A percentile compares a stretch with the other conserved stretches of the same genome.
Conservation (phyloP, 495 filamentous ascomycete genomes). For the Neurospora discreta region DNA sequence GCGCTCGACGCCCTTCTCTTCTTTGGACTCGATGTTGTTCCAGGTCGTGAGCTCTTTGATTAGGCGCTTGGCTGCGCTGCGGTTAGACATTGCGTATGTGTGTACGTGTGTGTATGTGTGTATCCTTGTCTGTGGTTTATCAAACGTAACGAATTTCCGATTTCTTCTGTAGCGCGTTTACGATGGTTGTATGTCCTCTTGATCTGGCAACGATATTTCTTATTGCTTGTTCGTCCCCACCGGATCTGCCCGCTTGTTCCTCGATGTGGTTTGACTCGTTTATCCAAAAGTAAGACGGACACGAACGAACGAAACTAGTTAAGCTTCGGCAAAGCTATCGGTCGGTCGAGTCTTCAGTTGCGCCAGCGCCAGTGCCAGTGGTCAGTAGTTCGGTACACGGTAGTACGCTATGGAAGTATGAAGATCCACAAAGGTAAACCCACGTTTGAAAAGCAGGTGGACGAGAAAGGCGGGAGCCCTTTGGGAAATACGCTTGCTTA, state of each 20-base stretch:
- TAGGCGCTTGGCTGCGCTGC: conserved; percentile 31
- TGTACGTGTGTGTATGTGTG: neutral
- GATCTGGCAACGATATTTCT: neutral
- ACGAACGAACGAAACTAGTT: neutral
- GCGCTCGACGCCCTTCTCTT: conserved; percentile 38
- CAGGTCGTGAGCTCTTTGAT: conserved; percentile 32
- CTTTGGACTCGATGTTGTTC: conserved; percentile 23
- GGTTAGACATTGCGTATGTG: neutral
- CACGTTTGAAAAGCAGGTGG: neutral
- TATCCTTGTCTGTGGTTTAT: neutral
- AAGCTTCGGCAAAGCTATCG: neutral
- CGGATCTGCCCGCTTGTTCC: neutral
- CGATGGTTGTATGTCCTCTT: neutral
- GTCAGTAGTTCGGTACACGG: neutral
- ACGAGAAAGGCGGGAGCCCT: neutral
- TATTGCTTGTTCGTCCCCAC: neutral
- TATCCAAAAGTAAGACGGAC: neutral
- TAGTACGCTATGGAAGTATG: neutral
- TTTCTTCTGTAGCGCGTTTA: neutral
- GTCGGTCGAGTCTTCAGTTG: neutral
- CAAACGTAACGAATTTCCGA: too few species aligned
- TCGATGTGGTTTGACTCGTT: neutral
- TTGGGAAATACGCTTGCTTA: neutral
- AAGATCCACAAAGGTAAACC: neutral
- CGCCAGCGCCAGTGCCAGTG: neutral